Percentiles rank a stretch among this genome's conserved stretches.
phyloP scores from a whole-genome alignment of 1,284 basidiomycete genomes.

The Apiotrichum montevideense region DNA sequence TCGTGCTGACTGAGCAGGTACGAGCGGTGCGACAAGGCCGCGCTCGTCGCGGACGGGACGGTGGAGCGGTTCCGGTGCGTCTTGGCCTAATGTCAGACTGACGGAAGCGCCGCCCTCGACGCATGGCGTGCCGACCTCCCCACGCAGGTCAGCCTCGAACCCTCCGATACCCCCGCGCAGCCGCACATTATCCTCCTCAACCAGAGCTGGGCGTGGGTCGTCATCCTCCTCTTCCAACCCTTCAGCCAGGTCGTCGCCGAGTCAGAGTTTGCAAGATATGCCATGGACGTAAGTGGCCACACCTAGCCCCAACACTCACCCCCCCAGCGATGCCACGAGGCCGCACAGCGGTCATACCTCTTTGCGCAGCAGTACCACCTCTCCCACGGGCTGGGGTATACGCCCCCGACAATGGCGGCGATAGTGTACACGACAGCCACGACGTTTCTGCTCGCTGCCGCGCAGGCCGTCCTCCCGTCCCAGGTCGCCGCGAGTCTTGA shows the following conservation, averaged over 20 bases:
- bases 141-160: too few species aligned
- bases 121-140: too few species aligned
- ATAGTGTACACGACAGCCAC: conserved; percentile 62
- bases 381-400: conserved; percentile 58
- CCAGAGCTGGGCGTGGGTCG: conserved; percentile 59
- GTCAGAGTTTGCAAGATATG: conserved; percentile 1
- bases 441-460: conserved; percentile 11
- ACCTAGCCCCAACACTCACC: too few species aligned
- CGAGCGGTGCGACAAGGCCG: conserved; percentile 3
- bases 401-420: conserved; percentile 60
- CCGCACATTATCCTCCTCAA: conserved; percentile 62
- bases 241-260: conserved; percentile 38
- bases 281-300: conserved; percentile 12
- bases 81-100: too few species aligned
- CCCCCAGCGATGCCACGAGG: conserved; percentile 58
- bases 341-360: conserved; percentile 60
- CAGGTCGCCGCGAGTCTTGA: conserved; percentile 5
- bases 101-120: too few species aligned
- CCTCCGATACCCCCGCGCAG: conserved; percentile 44
- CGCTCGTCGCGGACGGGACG: conserved; percentile 5
- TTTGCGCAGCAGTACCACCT: conserved; percentile 55
- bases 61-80: conserved; percentile 7
- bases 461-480: conserved; percentile 4
- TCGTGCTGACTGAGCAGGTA: conserved; percentile 4
- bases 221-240: conserved; percentile 60